phyloP scores from a whole-genome alignment of 352 stramenopile species.

The Phytophthora pisi region DNA sequence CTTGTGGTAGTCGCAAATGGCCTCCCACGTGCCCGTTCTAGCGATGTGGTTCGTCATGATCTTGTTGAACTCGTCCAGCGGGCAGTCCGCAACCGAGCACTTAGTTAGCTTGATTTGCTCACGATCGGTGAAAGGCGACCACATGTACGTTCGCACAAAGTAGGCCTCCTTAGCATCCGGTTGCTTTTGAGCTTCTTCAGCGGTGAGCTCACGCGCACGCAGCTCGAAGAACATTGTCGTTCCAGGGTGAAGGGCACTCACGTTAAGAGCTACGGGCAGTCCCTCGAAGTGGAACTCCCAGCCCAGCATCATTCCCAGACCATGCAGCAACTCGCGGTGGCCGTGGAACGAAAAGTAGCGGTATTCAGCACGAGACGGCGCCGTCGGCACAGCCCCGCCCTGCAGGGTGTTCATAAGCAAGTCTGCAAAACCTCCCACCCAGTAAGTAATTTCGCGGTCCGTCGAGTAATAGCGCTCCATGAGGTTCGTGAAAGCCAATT shows the following conservation, averaged over 20 bases:
- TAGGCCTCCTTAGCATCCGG: constrained; percentile 47
- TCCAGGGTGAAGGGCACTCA: constrained; percentile 66
- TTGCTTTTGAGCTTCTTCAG: constrained; percentile 22
- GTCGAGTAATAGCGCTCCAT: constrained; percentile 89
- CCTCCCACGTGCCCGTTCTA: constrained; percentile 76
- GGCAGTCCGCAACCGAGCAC: constrained; percentile 74
- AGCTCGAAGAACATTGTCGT: constrained; percentile 89
- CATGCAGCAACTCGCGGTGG: constrained; percentile 80
- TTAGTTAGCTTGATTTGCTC: constrained; percentile 79
- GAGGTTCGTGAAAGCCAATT: constrained; percentile 81
- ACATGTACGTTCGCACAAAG: constrained; percentile 79
- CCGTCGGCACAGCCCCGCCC: constrained; percentile 50
- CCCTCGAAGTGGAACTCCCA: constrained; percentile 80
- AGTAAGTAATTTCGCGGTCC: constrained; percentile 82
- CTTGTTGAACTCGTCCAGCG: constrained; percentile 71
- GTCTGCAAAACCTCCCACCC: constrained; percentile 76
- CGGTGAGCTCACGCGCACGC: constrained; percentile 36
- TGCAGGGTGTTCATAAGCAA: constrained; percentile 71
- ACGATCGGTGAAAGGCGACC: constrained; percentile 68
- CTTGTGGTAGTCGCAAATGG: constrained; percentile 79
- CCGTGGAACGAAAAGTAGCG: constrained; percentile 87
- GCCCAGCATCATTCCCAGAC: constrained; percentile 78
- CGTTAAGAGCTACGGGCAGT: constrained; percentile 67
- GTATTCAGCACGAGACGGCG: constrained; percentile 56
- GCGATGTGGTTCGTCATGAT: constrained; percentile 77